Evolutionary conservation across 352 stramenopile genomes (phyloP).

Genomic region (Globisporangium orthogonon): DNA sequence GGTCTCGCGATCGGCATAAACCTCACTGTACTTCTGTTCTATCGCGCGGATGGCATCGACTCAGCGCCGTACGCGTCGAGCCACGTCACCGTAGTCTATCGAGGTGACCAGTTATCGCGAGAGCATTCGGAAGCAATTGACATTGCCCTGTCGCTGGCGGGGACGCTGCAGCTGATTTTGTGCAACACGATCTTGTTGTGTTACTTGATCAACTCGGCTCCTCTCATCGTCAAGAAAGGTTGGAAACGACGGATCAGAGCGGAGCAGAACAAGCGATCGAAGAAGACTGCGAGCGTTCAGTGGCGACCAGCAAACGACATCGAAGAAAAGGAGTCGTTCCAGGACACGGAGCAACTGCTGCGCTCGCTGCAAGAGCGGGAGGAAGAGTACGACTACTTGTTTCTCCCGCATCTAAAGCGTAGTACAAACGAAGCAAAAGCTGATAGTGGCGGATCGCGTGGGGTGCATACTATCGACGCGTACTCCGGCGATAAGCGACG

Average conservation of each 20-base stretch:
- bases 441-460: background rate
- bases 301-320: slow-evolving; percentile 13
- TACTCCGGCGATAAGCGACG: background rate
- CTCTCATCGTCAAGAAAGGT: slow-evolving; percentile 59
- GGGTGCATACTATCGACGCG: background rate
- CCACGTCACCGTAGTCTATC: slow-evolving; percentile 27
- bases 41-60: slow-evolving; percentile 42
- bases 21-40: slow-evolving; percentile 51
- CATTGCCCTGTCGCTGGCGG: slow-evolving; percentile 29
- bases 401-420: slow-evolving; percentile 25
- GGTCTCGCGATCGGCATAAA: slow-evolving; percentile 46
- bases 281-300: slow-evolving; percentile 31
- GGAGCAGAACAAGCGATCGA: slow-evolving; percentile 32
- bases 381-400: slow-evolving; percentile 59
- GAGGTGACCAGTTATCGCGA: slow-evolving; percentile 2
- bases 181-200: slow-evolving; percentile 44
- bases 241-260: slow-evolving; percentile 50
- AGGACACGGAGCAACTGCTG: slow-evolving; percentile 56
- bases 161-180: slow-evolving; percentile 43
- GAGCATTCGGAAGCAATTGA: slow-evolving; percentile 28
- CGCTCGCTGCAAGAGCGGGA: slow-evolving; percentile 50
- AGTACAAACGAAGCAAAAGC: background rate
- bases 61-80: slow-evolving; percentile 42
- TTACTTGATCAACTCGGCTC: slow-evolving; percentile 62
- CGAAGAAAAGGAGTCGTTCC: slow-evolving; percentile 46